Percentiles rank a stretch among this genome's conserved stretches.
Evolutionary conservation across 2,329 filamentous ascomycete genomes (phyloP).

Genomic region (Pezicula rhizophila): DNA sequence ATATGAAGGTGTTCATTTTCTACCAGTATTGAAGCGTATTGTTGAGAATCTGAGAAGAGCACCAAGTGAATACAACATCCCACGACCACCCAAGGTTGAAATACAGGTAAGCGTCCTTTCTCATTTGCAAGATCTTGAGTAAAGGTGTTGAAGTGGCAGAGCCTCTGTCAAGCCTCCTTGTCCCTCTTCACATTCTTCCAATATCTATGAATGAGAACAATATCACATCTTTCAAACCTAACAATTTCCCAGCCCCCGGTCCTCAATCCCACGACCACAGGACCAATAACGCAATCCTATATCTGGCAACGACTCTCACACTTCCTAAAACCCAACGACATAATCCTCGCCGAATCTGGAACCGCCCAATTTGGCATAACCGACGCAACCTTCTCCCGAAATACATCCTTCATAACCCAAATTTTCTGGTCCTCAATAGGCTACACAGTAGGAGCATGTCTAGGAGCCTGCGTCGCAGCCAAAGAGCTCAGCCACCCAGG

Average conservation of each 20-base stretch:
- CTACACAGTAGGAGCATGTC: slow-evolving; percentile 52
- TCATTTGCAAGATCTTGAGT: too few species aligned
- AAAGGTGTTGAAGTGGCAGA: too few species aligned
- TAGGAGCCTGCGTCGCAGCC: slow-evolving; percentile 50
- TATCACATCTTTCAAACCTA: background rate
- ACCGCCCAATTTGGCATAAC: slow-evolving; percentile 50
- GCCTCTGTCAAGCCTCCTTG: too few species aligned
- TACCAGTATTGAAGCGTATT: slow-evolving; percentile 66
- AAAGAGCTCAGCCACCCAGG: slow-evolving; percentile 33
- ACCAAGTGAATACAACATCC: slow-evolving; percentile 7
- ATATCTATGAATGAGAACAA: too few species aligned
- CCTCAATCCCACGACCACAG: slow-evolving; percentile 19
- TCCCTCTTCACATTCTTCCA: too few species aligned
- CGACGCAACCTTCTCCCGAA: slow-evolving; percentile 42
- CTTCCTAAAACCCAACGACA: slow-evolving; percentile 45
- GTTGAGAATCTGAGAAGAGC: slow-evolving; percentile 30
- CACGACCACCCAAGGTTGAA: slow-evolving; percentile 5
- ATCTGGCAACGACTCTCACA: slow-evolving; percentile 41
- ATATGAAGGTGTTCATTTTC: slow-evolving; percentile 48
- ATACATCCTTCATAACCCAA: slow-evolving; percentile 41
- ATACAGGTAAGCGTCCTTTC: slow-evolving; percentile 7
- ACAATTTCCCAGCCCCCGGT: slow-evolving; percentile 9
- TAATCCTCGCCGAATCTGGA: slow-evolving; percentile 52
- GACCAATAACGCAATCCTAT: slow-evolving; percentile 39
- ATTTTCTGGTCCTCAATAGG: slow-evolving; percentile 56